Evolutionary conservation across 169 alveolate genomes (phyloP).

Genomic region (Plasmodium vinckei): DNA sequence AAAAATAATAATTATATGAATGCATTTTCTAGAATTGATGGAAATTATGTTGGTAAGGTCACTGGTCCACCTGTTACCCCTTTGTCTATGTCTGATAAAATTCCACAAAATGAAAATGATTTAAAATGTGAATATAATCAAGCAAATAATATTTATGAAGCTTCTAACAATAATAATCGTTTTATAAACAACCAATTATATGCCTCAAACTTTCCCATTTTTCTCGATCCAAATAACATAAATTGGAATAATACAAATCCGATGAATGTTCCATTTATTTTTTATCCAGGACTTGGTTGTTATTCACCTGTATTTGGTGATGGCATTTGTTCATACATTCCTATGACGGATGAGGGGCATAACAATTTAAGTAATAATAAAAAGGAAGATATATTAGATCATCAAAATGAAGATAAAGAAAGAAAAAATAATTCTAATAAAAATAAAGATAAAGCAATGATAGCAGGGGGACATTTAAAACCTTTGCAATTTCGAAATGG

Average conservation of each 20-base stretch:
- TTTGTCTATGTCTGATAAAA: conserved; percentile 22
- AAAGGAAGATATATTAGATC: background rate
- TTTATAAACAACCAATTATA: background rate
- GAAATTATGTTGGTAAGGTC: conserved; percentile 53
- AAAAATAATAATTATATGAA: conserved; percentile 37
- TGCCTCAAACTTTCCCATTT: background rate
- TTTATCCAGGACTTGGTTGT: background rate
- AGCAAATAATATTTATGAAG: background rate
- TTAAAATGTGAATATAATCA: background rate
- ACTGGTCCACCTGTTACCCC: conserved; percentile 47
- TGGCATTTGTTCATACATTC: background rate
- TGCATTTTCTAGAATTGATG: conserved; percentile 55
- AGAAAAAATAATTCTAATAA: background rate
- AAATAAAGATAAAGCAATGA: background rate
- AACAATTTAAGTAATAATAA: background rate
- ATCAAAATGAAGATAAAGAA: background rate
- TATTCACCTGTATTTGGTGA: background rate
- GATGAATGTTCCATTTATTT: background rate
- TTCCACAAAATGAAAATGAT: conserved; percentile 24
- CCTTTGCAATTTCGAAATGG: conserved; percentile 54
- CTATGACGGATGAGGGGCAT: background rate
- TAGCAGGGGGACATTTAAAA: conserved; percentile 40
- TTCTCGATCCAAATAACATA: background rate
- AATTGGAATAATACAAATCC: background rate
- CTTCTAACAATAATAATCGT: background rate